Evolutionary conservation across 371 early-diverging fungal species (phyloP).

Genomic region (Chytridium lagenaria): DNA sequence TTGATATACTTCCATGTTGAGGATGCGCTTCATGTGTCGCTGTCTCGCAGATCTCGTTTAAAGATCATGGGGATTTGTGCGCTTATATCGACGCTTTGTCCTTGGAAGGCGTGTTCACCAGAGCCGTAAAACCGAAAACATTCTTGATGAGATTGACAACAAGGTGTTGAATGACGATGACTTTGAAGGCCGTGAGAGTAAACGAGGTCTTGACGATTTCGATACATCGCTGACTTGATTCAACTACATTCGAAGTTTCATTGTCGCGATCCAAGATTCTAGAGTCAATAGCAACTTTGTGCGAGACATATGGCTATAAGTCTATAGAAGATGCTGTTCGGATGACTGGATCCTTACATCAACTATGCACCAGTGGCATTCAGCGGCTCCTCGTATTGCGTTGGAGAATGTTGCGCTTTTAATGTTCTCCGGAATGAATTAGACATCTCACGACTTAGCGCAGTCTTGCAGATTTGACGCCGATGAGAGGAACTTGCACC

Average conservation of each 20-base stretch:
- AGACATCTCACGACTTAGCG: background rate
- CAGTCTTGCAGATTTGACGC: no score
- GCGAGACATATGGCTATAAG: slow-evolving; percentile 12
- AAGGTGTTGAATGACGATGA: no score
- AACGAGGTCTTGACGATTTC: background rate
- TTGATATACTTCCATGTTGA: background rate
- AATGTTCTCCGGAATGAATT: slow-evolving; percentile 51
- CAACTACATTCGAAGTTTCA: slow-evolving; percentile 35
- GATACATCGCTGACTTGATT: background rate
- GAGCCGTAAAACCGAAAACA: no score
- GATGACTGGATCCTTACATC: slow-evolving; percentile 63
- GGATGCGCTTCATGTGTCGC: background rate
- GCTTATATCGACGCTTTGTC: background rate
- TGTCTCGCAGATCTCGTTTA: background rate
- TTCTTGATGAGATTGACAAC: no score
- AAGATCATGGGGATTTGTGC: background rate
- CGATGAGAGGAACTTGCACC: no score
- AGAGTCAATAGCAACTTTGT: slow-evolving; percentile 63
- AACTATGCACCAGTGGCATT: slow-evolving; percentile 54
- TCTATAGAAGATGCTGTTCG: slow-evolving; percentile 62
- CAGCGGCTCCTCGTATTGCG: slow-evolving; percentile 68
- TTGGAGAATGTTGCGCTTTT: slow-evolving; percentile 58
- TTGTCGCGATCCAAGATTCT: slow-evolving; percentile 66
- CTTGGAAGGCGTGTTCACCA: background rate
- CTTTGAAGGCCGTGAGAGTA: background rate